These are phyloP conservation scores for Collybia nuda DNA, from an alignment of 768 basidiomycete species.

Conservation along the genomic window DNA sequence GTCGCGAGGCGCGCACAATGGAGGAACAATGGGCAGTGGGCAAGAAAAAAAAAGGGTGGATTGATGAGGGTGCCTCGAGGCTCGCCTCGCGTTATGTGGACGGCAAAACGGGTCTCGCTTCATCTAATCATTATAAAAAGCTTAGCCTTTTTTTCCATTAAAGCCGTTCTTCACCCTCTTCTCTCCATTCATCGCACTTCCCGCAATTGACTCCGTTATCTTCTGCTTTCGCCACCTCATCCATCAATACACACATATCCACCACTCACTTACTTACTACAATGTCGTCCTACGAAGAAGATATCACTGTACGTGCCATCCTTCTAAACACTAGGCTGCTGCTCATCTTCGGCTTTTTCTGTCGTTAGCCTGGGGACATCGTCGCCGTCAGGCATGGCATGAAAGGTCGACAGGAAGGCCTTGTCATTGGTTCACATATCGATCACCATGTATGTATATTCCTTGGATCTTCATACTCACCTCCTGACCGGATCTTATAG, in stretches of 20 bases:
- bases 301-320: constrained; percentile 30
- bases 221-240: constrained; percentile 2
- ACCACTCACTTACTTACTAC: constrained; percentile 2
- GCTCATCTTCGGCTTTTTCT: not conserved
- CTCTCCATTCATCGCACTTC: constrained; percentile 24
- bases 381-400: constrained; percentile 70
- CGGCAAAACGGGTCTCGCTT: constrained; percentile 15
- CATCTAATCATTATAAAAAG: constrained; percentile 26
- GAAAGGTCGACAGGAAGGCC: constrained; percentile 70
- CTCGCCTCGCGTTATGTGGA: constrained; percentile 42
- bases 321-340: not conserved
- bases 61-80: constrained; percentile 45
- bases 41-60: constrained; percentile 6
- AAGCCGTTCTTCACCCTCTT: constrained; percentile 30
- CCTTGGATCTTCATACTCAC: not conserved
- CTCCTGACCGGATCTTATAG: constrained; percentile 32
- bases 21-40: constrained; percentile 1
- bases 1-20: not conserved
- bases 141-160: constrained; percentile 35
- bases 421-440: constrained; percentile 74
- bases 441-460: constrained; percentile 61
- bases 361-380: constrained; percentile 69
- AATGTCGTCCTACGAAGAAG: constrained; percentile 36
- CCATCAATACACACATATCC: constrained; percentile 2
- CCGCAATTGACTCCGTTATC: constrained; percentile 11